These are phyloP conservation scores for Thuja plicata DNA, from an alignment of 83 land plant species.

Conservation along the genomic window DNA sequence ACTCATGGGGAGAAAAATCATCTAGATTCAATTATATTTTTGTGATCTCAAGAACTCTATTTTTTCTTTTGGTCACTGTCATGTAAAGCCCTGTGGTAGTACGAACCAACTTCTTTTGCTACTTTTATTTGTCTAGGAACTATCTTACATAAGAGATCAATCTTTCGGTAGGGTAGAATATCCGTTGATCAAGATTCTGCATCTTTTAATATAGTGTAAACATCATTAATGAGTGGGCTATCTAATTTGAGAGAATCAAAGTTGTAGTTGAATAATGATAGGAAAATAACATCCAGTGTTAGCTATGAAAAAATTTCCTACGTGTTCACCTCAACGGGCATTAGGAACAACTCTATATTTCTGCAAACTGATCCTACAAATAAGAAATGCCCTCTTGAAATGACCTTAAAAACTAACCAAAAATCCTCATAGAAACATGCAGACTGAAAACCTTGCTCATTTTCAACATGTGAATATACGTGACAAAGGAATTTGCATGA, in stretches of 20 bases:
- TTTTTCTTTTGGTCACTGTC: constrained; percentile 2
- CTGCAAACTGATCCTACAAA: too few species aligned
- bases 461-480: too few species aligned
- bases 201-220: constrained; percentile 95
- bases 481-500: too few species aligned
- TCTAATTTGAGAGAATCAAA: constrained; percentile 88
- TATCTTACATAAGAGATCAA: not conserved
- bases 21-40: not conserved
- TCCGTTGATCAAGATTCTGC: constrained; percentile 90
- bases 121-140: too few species aligned
- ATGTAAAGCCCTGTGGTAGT: too few species aligned
- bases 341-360: too few species aligned
- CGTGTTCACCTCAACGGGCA: constrained; percentile 78
- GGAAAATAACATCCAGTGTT: constrained; percentile 93
- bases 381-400: too few species aligned
- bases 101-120: constrained; percentile 14
- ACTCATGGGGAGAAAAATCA: not conserved
- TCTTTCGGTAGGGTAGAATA: constrained; percentile 97
- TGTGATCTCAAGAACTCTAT: not conserved
- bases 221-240: constrained; percentile 72
- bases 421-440: too few species aligned
- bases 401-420: too few species aligned
- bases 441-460: too few species aligned
- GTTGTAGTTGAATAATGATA: constrained; percentile 90
- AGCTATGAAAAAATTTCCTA: constrained; percentile 87